phyloP scores from a whole-genome alignment of 83 land plant genomes.

The Thuja plicata region DNA sequence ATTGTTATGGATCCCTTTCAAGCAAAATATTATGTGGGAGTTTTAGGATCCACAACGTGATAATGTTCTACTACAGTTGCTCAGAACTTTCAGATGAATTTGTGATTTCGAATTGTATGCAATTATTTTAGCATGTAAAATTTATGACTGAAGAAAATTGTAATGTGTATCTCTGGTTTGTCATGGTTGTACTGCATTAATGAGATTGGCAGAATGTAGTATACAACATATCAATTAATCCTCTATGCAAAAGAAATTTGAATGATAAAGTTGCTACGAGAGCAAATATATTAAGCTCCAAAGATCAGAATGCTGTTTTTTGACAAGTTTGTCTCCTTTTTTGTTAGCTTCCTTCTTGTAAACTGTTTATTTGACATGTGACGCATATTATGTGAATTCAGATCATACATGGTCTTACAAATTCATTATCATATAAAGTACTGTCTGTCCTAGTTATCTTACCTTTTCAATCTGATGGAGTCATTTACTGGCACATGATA shows the following conservation, averaged over 20 bases:
- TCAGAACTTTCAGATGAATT: background rate
- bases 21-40: background rate
- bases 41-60: background rate
- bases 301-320: background rate
- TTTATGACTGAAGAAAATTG: background rate
- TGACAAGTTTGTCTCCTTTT: background rate
- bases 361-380: background rate
- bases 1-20: background rate
- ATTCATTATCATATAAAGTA: background rate
- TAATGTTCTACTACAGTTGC: background rate
- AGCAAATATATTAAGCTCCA: background rate
- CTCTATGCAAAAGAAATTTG: background rate
- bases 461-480: background rate
- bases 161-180: background rate
- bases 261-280: background rate
- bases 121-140: background rate
- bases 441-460: background rate
- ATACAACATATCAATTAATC: background rate
- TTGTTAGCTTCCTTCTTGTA: background rate
- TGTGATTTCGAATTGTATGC: background rate
- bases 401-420: background rate
- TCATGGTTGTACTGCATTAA: background rate
- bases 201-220: background rate
- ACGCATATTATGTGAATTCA: background rate
- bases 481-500: background rate